A percentile compares a stretch with the other conserved stretches of the same genome.
Conservation (phyloP, 2,329 filamentous ascomycete species). For the Nectriaceae sp. region DNA sequence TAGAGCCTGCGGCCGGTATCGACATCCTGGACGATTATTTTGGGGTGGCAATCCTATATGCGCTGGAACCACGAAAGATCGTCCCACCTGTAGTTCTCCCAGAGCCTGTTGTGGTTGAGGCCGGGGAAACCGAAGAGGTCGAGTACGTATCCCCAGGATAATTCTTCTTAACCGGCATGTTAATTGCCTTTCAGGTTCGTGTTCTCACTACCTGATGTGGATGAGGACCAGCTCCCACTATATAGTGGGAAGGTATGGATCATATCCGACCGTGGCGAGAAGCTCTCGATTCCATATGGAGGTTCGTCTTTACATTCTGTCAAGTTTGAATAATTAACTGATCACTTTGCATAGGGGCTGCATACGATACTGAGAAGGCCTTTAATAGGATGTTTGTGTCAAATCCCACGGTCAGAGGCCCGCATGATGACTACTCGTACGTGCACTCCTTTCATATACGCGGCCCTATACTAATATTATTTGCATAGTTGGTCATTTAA, state of each 20-base stretch:
- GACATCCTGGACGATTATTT: constrained; percentile 33
- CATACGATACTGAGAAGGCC: constrained; percentile 41
- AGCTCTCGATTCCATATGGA: constrained; percentile 45
- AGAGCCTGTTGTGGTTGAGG: constrained; percentile 22
- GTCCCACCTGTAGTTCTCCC: constrained; percentile 33
- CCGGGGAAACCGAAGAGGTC: constrained; percentile 31
- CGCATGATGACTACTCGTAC: constrained; percentile 27
- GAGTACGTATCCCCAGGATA: constrained; percentile 20
- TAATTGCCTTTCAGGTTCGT: constrained; percentile 22
- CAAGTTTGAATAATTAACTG: not conserved
- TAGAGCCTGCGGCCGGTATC: constrained; percentile 44
- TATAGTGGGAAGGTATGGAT: constrained; percentile 48
- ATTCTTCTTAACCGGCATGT: not conserved
- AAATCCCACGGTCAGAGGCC: constrained; percentile 28
- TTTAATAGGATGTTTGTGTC: constrained; percentile 39
- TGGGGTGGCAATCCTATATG: constrained; percentile 30
- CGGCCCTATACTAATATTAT: constrained; percentile 1
- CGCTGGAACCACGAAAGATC: constrained; percentile 29
- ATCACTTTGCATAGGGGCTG: constrained; percentile 28
- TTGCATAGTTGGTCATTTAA: constrained; percentile 36
- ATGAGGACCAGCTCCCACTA: constrained; percentile 40
- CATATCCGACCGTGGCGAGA: constrained; percentile 41
- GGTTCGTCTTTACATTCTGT: constrained; percentile 19
- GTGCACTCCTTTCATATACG: not conserved
- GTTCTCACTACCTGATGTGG: constrained; percentile 32